A percentile compares a stretch with the other conserved stretches of the same genome.
phyloP scores from a whole-genome alignment of 2,329 filamentous ascomycete genomes.

The Teratosphaeria nubilosa region DNA sequence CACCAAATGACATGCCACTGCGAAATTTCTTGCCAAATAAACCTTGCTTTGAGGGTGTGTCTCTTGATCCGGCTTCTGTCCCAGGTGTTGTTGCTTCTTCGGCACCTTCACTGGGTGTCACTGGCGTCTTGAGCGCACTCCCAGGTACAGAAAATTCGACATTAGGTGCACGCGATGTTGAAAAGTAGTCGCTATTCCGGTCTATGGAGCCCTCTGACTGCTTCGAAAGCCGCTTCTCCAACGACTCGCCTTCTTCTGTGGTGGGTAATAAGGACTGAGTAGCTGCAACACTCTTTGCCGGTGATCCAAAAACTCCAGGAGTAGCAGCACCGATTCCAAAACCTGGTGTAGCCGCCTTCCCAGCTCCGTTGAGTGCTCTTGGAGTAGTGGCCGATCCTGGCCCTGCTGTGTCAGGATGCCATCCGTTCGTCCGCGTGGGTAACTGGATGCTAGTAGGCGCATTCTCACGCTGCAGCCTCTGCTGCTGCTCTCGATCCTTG shows the following conservation, averaged over 20 bases:
- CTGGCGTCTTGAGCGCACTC: conserved; percentile 15
- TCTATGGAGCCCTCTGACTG: conserved; percentile 52
- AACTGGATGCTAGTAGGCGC: conserved; percentile 53
- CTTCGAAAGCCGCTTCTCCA: conserved; percentile 48
- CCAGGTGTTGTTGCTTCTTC: conserved; percentile 29
- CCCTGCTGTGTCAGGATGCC: conserved; percentile 29
- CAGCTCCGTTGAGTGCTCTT: conserved; percentile 51
- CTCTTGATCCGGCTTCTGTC: conserved; percentile 49
- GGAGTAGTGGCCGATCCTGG: conserved; percentile 46
- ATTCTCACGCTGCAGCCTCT: conserved; percentile 45
- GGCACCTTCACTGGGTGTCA: conserved; percentile 21
- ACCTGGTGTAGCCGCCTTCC: conserved; percentile 59
- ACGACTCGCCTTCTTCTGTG: conserved; percentile 32
- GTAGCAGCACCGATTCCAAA: conserved; percentile 58
- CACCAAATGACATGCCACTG: conserved; percentile 56
- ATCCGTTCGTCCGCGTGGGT: conserved; percentile 35
- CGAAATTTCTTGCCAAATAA: conserved; percentile 79
- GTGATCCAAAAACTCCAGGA: conserved; percentile 23
- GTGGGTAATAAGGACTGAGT: conserved; percentile 23
- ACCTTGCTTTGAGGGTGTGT: conserved; percentile 32
- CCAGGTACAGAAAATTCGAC: conserved; percentile 25
- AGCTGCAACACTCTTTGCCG: conserved; percentile 21
- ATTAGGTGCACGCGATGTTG: conserved; percentile 45
- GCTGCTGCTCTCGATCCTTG: conserved; percentile 46
- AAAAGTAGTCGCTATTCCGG: conserved; percentile 65